phyloP scores from a whole-genome alignment of 352 stramenopile genomes.

The Pythium dissotocum region DNA sequence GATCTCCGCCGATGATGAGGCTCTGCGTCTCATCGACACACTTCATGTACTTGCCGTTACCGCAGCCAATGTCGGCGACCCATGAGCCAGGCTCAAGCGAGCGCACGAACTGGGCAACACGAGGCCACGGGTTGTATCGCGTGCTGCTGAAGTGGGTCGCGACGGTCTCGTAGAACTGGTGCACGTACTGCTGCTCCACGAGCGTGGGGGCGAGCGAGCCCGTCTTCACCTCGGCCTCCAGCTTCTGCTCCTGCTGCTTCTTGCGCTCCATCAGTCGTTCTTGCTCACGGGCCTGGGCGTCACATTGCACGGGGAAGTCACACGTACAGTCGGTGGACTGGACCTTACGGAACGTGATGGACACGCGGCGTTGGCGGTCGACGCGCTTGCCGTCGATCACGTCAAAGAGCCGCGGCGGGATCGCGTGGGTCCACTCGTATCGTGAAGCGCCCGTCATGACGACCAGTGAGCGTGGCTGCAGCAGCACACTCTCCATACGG shows the following conservation, averaged over 20 bases:
- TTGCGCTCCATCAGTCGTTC: conserved; percentile 8
- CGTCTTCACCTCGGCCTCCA: conserved; percentile 17
- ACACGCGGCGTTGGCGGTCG: conserved; percentile 65
- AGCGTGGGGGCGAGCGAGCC: conserved; percentile 51
- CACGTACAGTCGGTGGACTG: conserved; percentile 68
- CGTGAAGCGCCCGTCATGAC: conserved; percentile 84
- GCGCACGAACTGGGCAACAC: conserved; percentile 67
- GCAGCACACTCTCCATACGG: conserved; percentile 57
- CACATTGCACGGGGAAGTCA: conserved; percentile 69
- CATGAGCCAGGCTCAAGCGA: conserved; percentile 55
- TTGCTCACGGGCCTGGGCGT: conserved; percentile 34
- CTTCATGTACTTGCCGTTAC: conserved; percentile 91
- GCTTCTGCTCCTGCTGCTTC: conserved; percentile 8
- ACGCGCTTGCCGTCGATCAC: conserved; percentile 78
- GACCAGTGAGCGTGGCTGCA: conserved; percentile 72
- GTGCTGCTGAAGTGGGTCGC: conserved; percentile 85
- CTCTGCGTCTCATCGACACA: conserved; percentile 56
- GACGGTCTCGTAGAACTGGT: conserved; percentile 87
- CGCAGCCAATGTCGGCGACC: conserved; percentile 82
- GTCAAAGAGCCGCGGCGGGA: conserved; percentile 81
- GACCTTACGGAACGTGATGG: conserved; percentile 89
- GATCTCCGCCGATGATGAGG: conserved; percentile 62
- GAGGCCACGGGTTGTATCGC: conserved; percentile 84
- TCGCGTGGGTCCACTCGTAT: conserved; percentile 90
- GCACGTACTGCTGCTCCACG: conserved; percentile 81